A percentile compares a stretch with the other conserved stretches of the same genome.
These are phyloP conservation scores for Hsuehochloa calcarea DNA, from an alignment of 176 grass and related monocot genomes.

Conservation along the genomic window DNA sequence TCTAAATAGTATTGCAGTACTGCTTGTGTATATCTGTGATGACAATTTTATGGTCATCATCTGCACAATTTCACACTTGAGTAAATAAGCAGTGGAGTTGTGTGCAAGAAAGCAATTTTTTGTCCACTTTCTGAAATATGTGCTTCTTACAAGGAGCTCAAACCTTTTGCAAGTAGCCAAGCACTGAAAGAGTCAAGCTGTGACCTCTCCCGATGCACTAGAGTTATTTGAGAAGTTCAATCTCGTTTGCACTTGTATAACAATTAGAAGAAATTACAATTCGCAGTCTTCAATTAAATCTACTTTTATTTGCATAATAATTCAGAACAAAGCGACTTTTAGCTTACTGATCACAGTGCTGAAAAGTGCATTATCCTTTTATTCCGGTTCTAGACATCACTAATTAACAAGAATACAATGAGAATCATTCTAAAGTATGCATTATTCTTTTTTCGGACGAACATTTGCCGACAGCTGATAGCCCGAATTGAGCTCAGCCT, in stretches of 20 bases:
- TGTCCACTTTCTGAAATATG: conserved; percentile 1
- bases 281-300: not conserved
- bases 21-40: conserved; percentile 26
- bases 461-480: conserved; percentile 43
- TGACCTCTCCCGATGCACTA: not conserved
- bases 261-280: not conserved
- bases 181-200: not conserved
- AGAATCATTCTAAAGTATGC: conserved; percentile 1
- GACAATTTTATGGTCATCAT: conserved; percentile 41
- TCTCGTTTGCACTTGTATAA: conserved; percentile 3
- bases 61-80: conserved; percentile 9
- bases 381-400: not conserved
- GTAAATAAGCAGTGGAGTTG: not conserved
- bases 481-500: not conserved
- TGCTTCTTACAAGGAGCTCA: not conserved
- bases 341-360: not conserved
- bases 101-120: not conserved
- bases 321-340: conserved; percentile 18
- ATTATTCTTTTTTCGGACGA: not conserved
- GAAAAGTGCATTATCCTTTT: not conserved
- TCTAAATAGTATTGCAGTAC: conserved; percentile 39
- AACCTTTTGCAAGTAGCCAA: not conserved
- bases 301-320: not conserved
- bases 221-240: not conserved
- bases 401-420: conserved; percentile 13